phyloP scores from a whole-genome alignment of 2,329 filamentous ascomycete genomes.

The Aspergillus ochraceoroseus region DNA sequence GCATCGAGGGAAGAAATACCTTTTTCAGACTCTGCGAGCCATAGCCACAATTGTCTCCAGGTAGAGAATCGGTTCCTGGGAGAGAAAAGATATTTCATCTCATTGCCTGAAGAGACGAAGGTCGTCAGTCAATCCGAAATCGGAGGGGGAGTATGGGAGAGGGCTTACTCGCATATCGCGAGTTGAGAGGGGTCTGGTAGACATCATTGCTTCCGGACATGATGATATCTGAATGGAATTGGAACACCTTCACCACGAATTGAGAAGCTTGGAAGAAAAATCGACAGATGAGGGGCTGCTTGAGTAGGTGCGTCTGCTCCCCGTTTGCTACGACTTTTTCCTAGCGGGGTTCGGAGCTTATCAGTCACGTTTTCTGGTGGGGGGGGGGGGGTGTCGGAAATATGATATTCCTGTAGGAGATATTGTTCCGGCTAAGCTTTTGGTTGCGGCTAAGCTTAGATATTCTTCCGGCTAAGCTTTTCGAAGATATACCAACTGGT shows the following conservation, averaged over 20 bases:
- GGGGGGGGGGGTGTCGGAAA: slow-evolving; percentile 17
- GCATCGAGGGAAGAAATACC: slow-evolving; percentile 23
- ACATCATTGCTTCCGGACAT: slow-evolving; percentile 48
- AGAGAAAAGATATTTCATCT: slow-evolving; percentile 77
- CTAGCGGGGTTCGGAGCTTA: slow-evolving; percentile 35
- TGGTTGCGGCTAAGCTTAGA: too few relatives aligned
- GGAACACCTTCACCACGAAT: slow-evolving; percentile 19
- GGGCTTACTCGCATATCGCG: slow-evolving; percentile 62
- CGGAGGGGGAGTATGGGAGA: background rate
- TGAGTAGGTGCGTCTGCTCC: slow-evolving; percentile 20
- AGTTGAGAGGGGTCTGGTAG: slow-evolving; percentile 64
- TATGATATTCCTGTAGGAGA: too few relatives aligned
- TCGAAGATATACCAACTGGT: too few relatives aligned
- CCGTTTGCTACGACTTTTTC: slow-evolving; percentile 24
- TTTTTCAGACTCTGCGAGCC: slow-evolving; percentile 74
- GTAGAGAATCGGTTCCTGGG: slow-evolving; percentile 68
- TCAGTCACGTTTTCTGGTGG: slow-evolving; percentile 36
- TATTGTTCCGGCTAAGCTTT: too few relatives aligned
- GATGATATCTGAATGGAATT: slow-evolving; percentile 23
- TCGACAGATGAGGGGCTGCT: slow-evolving; percentile 9
- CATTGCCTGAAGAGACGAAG: slow-evolving; percentile 40
- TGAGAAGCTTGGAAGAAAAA: slow-evolving; percentile 18
- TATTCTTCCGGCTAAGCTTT: too few relatives aligned
- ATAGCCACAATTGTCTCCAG: slow-evolving; percentile 82
- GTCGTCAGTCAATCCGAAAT: slow-evolving; percentile 16